Evolutionary conservation across 257 asterid species (phyloP).

Genomic region (Nicotiana knightiana): DNA sequence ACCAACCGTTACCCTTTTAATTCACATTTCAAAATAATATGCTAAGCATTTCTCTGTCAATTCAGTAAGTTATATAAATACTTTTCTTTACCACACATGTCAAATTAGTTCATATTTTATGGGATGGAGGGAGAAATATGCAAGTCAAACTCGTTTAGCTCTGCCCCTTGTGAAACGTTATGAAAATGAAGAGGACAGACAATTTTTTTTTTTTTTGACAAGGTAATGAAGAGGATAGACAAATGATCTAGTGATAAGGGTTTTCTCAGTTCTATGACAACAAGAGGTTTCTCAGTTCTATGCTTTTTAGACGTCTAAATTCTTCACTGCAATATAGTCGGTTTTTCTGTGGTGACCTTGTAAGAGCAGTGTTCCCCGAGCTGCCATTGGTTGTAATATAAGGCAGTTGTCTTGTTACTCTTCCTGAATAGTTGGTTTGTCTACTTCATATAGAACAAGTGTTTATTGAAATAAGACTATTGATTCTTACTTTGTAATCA

Average conservation of each 20-base stretch:
- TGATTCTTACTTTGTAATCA: not conserved
- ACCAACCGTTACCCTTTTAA: not conserved
- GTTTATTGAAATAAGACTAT: not conserved
- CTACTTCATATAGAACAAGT: not conserved
- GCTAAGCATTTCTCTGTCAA: not conserved
- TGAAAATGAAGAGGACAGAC: not conserved
- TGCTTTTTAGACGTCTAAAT: not conserved
- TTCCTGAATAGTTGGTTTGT: not conserved
- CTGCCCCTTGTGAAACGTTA: not conserved
- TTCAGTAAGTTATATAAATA: not conserved
- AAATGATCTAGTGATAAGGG: not conserved
- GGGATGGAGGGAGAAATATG: not conserved
- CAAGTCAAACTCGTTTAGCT: not conserved
- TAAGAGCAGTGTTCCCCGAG: not conserved
- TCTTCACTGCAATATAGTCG: not conserved
- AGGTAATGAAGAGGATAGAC: not conserved
- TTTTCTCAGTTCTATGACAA: not conserved
- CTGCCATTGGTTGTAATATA: not conserved
- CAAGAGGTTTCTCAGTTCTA: not conserved
- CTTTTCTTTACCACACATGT: not conserved
- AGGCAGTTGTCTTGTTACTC: not conserved
- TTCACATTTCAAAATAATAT: not conserved
- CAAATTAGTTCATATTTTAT: not conserved
- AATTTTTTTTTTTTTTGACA: no score
- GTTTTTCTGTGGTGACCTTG: not conserved